Percentiles rank a stretch among this genome's conserved stretches.
Conservation (phyloP, 2,329 filamentous ascomycete species). For the Colletotrichum cuscutae region DNA sequence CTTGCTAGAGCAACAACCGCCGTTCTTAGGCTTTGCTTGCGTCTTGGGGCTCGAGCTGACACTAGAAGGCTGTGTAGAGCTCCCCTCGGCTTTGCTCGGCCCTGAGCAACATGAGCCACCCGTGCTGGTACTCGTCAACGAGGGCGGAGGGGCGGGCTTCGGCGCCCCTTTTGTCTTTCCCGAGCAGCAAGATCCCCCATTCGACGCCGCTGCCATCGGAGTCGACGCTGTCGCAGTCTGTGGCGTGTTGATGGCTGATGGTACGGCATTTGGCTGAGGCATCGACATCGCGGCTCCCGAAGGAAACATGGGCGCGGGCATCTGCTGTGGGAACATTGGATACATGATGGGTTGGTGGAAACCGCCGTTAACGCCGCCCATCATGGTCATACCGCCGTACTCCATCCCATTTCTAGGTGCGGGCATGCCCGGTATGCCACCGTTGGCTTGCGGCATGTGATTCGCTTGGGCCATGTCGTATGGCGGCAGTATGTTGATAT, state of each 20-base stretch:
- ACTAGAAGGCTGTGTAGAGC: constrained; percentile 27
- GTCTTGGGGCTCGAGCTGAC: constrained; percentile 33
- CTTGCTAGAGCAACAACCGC: constrained; percentile 50
- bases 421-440: constrained; percentile 37
- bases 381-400: constrained; percentile 31
- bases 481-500: constrained; percentile 58
- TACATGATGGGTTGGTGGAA: constrained; percentile 34
- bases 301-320: constrained; percentile 20
- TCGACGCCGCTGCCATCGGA: not conserved
- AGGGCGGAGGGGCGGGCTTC: constrained; percentile 6
- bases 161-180: not conserved
- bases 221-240: not conserved
- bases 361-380: constrained; percentile 29
- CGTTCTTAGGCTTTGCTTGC: constrained; percentile 35
- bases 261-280: constrained; percentile 4
- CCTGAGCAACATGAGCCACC: constrained; percentile 39
- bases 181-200: constrained; percentile 26
- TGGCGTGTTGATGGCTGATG: not conserved
- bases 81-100: constrained; percentile 26
- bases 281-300: constrained; percentile 8
- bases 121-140: not conserved
- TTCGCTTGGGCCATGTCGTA: constrained; percentile 38
- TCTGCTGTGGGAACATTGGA: constrained; percentile 28
- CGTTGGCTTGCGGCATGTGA: constrained; percentile 35
- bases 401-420: constrained; percentile 24